phyloP scores from a whole-genome alignment of 352 stramenopile species.

The Detonula confervacea region DNA sequence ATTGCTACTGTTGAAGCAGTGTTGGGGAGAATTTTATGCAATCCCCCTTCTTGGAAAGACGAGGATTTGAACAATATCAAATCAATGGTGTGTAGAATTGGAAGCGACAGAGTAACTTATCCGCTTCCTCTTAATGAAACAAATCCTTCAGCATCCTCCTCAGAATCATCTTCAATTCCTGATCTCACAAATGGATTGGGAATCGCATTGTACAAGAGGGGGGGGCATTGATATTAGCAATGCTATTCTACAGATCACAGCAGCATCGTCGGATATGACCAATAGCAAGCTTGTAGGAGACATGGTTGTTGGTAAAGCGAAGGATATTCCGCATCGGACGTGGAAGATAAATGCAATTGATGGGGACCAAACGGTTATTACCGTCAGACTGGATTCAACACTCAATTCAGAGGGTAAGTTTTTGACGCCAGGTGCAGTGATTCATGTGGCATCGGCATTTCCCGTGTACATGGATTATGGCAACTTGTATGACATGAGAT shows the following conservation, averaged over 20 bases:
- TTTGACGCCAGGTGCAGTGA: background rate
- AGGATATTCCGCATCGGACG: background rate
- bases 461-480: slow-evolving; percentile 17
- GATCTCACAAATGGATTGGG: background rate
- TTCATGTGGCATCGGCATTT: slow-evolving; percentile 2
- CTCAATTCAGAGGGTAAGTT: slow-evolving; percentile 2
- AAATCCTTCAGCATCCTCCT: background rate
- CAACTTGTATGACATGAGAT: background rate
- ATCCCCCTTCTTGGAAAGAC: background rate
- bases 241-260: background rate
- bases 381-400: slow-evolving; percentile 7
- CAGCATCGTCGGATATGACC: background rate
- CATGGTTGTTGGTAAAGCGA: background rate
- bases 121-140: background rate
- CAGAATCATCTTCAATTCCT: no score
- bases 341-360: slow-evolving; percentile 25
- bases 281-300: background rate
- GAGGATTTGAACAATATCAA: background rate
- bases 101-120: background rate
- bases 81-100: background rate
- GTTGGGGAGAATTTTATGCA: background rate
- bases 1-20: background rate
- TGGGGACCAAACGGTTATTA: background rate
- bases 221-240: background rate
- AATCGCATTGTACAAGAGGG: background rate